phyloP scores from a whole-genome alignment of 169 alveolate genomes.

The Toxoplasma gondii region DNA sequence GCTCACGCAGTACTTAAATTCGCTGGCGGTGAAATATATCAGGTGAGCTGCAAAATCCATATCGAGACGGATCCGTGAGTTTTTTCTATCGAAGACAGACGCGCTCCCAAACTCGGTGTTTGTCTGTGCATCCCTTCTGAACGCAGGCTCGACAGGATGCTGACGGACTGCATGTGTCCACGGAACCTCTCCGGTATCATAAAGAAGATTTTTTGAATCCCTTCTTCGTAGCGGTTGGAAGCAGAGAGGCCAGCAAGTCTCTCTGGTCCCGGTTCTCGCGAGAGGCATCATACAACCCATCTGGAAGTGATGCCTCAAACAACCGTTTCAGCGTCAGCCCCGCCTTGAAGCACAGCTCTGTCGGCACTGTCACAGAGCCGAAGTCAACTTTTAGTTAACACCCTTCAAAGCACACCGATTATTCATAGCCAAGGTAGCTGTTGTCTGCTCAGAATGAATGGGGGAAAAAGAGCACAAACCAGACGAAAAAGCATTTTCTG shows the following conservation, averaged over 20 bases:
- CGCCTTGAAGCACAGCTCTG: neutral
- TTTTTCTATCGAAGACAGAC: neutral
- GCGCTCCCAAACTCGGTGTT: neutral
- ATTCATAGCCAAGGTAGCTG: neutral
- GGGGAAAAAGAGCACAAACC: neutral
- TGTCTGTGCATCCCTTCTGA: neutral
- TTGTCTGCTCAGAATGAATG: neutral
- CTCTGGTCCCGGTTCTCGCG: neutral
- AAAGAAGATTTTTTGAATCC: slow-evolving; percentile 69
- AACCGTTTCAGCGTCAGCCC: neutral
- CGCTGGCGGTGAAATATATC: slow-evolving; percentile 70
- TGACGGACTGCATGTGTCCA: neutral
- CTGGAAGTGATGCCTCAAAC: neutral
- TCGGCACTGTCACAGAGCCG: neutral
- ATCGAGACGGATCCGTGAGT: neutral
- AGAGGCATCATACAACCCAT: neutral
- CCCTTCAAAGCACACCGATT: neutral
- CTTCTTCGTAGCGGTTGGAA: slow-evolving; percentile 59
- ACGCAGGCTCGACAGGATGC: neutral
- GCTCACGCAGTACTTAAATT: slow-evolving; percentile 68
- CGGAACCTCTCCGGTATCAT: slow-evolving; percentile 66
- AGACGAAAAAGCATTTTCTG: neutral
- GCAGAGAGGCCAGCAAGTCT: neutral
- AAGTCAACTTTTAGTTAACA: no score
- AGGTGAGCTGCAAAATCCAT: neutral